Percentiles rank a stretch among this genome's conserved stretches.
Conservation (phyloP, 2,329 filamentous ascomycete species). For the Apiospora marii region DNA sequence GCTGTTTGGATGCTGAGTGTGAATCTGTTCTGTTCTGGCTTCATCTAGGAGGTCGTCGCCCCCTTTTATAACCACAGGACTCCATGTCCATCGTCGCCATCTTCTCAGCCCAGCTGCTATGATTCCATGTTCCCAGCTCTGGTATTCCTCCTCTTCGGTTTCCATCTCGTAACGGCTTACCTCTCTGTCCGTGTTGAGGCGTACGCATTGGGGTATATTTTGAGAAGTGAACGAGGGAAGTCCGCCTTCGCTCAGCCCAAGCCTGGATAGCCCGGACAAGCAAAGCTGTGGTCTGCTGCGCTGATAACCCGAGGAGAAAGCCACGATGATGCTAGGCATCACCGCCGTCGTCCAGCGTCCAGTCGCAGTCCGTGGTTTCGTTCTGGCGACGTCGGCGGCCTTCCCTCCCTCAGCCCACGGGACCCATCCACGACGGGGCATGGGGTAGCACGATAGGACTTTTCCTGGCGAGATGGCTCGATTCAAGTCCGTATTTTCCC, state of each 20-base stretch:
- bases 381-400: neutral
- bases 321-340: constrained; percentile 5
- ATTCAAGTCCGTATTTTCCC: neutral
- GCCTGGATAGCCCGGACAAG: neutral
- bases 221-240: neutral
- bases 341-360: neutral
- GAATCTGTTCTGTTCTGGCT: constrained; percentile 1
- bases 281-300: neutral
- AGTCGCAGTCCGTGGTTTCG: neutral
- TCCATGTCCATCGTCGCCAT: neutral
- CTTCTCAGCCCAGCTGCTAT: neutral
- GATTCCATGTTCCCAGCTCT: neutral
- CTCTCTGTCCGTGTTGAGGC: neutral
- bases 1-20: constrained; percentile 13
- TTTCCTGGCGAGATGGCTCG: neutral
- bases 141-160: neutral
- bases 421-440: neutral
- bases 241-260: neutral
- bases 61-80: constrained; percentile 8
- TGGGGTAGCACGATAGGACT: constrained; percentile 15
- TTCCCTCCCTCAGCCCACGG: neutral
- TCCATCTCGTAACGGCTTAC: constrained; percentile 14
- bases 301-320: neutral
- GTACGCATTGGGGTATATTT: neutral
- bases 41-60: constrained; percentile 1